Conservation (phyloP, 352 stramenopile species). For the Globisporangium megalacanthum region DNA sequence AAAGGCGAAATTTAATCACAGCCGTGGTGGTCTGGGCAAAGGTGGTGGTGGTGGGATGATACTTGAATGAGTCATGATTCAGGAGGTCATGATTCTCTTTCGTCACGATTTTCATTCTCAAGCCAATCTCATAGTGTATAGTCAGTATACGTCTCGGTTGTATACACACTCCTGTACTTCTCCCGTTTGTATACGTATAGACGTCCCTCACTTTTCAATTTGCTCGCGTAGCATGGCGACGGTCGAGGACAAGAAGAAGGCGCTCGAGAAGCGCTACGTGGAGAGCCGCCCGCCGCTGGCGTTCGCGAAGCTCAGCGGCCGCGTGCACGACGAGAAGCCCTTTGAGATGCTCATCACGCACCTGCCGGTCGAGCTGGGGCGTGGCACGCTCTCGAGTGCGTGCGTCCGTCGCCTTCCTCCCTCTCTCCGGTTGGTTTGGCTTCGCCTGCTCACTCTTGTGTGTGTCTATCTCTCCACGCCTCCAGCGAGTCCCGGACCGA, state of each 20-base stretch:
- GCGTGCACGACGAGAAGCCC: conserved; percentile 45
- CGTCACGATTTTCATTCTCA: no score
- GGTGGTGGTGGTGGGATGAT: not conserved
- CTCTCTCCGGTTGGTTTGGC: not conserved
- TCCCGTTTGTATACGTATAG: not conserved
- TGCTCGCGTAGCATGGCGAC: conserved; percentile 13
- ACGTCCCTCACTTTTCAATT: no score
- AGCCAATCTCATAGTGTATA: no score
- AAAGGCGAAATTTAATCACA: conserved; percentile 81
- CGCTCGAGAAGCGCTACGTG: conserved; percentile 73
- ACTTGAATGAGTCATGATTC: no score
- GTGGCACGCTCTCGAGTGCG: conserved; percentile 39
- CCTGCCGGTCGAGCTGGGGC: conserved; percentile 65
- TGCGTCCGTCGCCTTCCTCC: not conserved
- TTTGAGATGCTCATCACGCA: conserved; percentile 80
- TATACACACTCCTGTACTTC: not conserved
- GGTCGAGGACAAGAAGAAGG: conserved; percentile 65
- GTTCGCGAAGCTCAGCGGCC: conserved; percentile 71
- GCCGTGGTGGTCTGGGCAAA: not conserved
- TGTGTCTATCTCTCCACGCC: not conserved
- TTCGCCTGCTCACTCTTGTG: not conserved
- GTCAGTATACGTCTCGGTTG: no score
- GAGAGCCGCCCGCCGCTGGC: conserved; percentile 72
- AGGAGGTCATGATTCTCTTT: no score
- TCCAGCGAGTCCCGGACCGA: conserved; percentile 31